Percentiles rank a stretch among this genome's conserved stretches.
phyloP scores from a whole-genome alignment of 192 early-diverging fungal genomes.

The Backusella macrospora region DNA sequence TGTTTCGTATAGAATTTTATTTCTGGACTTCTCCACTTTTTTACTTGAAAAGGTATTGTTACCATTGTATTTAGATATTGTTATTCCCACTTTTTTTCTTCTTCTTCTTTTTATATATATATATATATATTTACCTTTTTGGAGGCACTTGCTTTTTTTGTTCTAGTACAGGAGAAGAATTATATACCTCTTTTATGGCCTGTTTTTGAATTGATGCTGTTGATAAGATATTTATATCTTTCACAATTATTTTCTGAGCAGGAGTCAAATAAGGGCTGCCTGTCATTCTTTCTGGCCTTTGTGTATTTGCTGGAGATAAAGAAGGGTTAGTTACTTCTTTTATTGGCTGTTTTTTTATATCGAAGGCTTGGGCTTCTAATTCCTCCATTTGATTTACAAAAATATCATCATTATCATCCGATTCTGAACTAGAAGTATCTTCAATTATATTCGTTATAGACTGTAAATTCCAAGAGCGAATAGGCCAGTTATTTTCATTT shows the following conservation, averaged over 20 bases:
- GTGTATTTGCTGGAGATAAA: neutral
- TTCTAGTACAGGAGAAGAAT: neutral
- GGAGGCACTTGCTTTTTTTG: neutral
- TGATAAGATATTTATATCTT: neutral
- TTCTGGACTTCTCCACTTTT: neutral
- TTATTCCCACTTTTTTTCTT: neutral
- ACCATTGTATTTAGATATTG: neutral
- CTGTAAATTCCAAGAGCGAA: slow-evolving; percentile 14
- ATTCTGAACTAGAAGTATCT: neutral
- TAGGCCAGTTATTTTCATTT: slow-evolving; percentile 19
- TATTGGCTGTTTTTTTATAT: neutral
- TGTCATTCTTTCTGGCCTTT: neutral
- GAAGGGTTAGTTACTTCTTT: neutral
- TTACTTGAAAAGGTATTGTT: neutral
- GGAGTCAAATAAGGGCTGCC: neutral
- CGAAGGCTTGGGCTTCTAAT: neutral
- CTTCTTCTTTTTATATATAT: slow-evolving; percentile 6
- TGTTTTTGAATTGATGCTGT: neutral
- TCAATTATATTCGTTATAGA: neutral
- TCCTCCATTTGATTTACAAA: slow-evolving; percentile 18
- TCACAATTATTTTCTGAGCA: neutral
- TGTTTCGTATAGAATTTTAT: slow-evolving; percentile 2
- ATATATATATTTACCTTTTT: neutral
- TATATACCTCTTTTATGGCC: neutral
- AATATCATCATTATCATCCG: slow-evolving; percentile 15